phyloP scores from a whole-genome alignment of 1,284 basidiomycete genomes.

The Stereum hirsutum region DNA sequence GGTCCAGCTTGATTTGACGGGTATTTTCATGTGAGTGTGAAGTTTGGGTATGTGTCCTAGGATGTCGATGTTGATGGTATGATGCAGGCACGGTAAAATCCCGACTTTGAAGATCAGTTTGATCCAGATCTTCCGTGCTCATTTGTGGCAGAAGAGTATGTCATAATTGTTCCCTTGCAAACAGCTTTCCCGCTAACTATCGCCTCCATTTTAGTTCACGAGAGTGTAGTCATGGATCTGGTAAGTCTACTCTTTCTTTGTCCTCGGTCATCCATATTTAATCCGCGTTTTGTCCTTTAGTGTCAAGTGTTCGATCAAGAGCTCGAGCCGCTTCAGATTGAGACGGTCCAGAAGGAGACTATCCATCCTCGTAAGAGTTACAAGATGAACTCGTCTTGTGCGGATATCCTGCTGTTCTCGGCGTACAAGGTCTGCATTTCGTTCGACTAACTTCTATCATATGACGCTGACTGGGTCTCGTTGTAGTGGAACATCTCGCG shows the following conservation, averaged over 20 bases:
- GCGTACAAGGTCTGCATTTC: constrained; percentile 63
- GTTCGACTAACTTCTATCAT: background rate
- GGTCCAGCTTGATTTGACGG: constrained; percentile 95
- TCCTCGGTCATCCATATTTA: constrained; percentile 1
- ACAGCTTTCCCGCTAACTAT: constrained; percentile 8
- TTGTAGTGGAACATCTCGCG: constrained; percentile 92
- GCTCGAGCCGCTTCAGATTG: constrained; percentile 95
- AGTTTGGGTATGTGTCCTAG: background rate
- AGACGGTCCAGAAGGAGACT: constrained; percentile 99
- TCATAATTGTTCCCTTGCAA: constrained; percentile 15
- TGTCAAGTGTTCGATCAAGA: constrained; percentile 99
- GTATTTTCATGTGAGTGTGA: constrained; percentile 70
- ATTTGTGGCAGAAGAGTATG: constrained; percentile 97
- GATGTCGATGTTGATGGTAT: constrained; percentile 13
- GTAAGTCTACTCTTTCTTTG: constrained; percentile 29
- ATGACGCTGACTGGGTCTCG: constrained; percentile 3
- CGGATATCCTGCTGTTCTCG: constrained; percentile 96
- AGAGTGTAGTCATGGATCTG: constrained; percentile 95
- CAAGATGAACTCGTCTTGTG: constrained; percentile 98
- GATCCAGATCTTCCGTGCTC: constrained; percentile 99
- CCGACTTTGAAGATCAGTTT: constrained; percentile 96
- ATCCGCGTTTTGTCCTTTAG: constrained; percentile 26
- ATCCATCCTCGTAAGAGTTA: constrained; percentile 99
- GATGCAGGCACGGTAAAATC: constrained; percentile 90
- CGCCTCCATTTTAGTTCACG: constrained; percentile 46